A percentile compares a stretch with the other conserved stretches of the same genome.
These are phyloP conservation scores for Hygrophorus pudorinus DNA, from an alignment of 768 basidiomycete genomes.

Conservation along the genomic window DNA sequence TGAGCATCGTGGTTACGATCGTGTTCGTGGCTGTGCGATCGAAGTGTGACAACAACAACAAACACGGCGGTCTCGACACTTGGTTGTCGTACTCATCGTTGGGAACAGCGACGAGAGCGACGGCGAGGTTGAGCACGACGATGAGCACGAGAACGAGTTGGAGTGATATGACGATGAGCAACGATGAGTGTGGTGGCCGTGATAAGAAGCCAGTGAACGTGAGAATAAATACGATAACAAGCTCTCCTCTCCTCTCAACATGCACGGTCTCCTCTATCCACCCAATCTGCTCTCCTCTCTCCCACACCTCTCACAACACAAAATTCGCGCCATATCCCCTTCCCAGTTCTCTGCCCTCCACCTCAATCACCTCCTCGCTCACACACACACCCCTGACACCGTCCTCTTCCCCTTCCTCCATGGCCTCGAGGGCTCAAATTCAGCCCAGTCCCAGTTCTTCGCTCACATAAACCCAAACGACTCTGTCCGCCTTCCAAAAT, in stretches of 20 bases:
- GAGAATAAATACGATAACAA: too few species aligned
- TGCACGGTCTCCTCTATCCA: conserved; percentile 18
- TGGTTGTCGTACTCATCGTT: too few species aligned
- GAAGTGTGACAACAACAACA: too few species aligned
- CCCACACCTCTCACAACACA: conserved; percentile 3
- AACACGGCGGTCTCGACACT: too few species aligned
- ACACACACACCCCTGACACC: conserved; percentile 60
- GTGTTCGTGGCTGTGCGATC: too few species aligned
- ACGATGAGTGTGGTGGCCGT: too few species aligned
- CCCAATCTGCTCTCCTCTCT: conserved; percentile 16
- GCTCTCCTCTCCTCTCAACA: neutral
- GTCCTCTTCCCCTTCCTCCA: conserved; percentile 86
- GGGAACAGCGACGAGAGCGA: too few species aligned
- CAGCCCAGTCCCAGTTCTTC: conserved; percentile 78
- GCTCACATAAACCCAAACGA: conserved; percentile 15
- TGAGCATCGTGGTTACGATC: too few species aligned
- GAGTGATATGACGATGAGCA: too few species aligned
- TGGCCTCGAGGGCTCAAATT: conserved; percentile 74
- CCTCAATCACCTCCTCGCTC: conserved; percentile 44
- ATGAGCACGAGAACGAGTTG: too few species aligned
- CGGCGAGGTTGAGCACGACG: too few species aligned
- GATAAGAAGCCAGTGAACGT: too few species aligned
- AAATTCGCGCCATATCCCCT: conserved; percentile 26
- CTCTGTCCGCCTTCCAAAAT: conserved; percentile 22
- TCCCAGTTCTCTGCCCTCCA: conserved; percentile 51